Evolutionary conservation across 352 stramenopile species (phyloP), one percentile per base, ranked within the genome.

Genomic region (Phytophthora aleatoria): DNA sequence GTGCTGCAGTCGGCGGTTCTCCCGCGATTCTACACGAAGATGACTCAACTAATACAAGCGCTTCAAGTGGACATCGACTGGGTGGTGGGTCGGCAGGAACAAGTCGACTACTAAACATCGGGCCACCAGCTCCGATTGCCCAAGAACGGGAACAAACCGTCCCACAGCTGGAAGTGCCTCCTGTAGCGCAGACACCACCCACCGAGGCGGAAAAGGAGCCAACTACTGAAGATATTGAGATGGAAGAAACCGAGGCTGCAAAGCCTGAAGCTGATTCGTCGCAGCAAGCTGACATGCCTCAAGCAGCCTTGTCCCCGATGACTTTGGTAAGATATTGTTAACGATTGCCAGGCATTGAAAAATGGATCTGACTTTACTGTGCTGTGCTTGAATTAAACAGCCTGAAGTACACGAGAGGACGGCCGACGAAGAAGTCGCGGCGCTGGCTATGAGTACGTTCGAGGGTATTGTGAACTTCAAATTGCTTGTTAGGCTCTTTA

Each of bases 401-500:
- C n/a, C 15, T 16, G 28, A 53, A 24, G 6, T 15, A n/a, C 56
- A 54, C 28, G 57, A 59, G 26, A 57, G 35, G 27, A 63, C 35
- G 24, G 45, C 49, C 12, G 67, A 71, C 50, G 67, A 71, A 57
- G 62, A 73, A 51, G 43, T 68, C 35, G 57, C 64, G 28, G 71
- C 73, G n/a, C 63, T 81, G 31, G 61, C 73, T 1, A 83, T 81
- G 62, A 87, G 76, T 87, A 72, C 27, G 77, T 74, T 26, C 27
- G 8, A 36, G 7, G 3, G 0, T 28, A 24, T 36, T n/a, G 36
- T 26, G 11, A 58, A 26, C 11, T 16, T 27, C 10, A 26, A 11
- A 36, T 56, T 43, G 7, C 16, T 52, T 20, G 20, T 20, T 20
- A 20, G 20, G 0, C 15, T 48, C 15, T 2, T 10, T 58, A 31